A percentile compares a stretch with the other conserved stretches of the same genome.
Evolutionary conservation across 192 early-diverging fungal species (phyloP).

Genomic region (Dispira parvispora): DNA sequence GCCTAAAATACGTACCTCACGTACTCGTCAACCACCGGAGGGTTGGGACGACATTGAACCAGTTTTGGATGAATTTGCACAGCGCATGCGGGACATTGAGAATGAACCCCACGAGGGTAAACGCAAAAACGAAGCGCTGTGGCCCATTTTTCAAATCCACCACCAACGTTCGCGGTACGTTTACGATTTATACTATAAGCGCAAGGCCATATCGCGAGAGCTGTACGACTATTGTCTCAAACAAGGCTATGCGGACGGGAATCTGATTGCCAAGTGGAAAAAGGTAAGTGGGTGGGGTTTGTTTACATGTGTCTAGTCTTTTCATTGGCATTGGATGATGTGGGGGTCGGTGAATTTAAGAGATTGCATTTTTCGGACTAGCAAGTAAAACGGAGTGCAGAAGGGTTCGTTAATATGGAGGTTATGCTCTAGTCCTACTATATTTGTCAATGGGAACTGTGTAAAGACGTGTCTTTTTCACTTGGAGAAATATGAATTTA

Average conservation of each 20-base stretch:
- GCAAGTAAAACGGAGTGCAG: no score
- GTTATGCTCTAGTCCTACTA: no score
- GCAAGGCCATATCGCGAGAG: conserved; percentile 79
- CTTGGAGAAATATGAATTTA: no score
- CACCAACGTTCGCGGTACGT: conserved; percentile 96
- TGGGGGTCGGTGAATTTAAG: no score
- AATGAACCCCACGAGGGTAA: conserved; percentile 89
- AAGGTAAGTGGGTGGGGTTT: conserved; percentile 37
- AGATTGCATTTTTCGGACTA: no score
- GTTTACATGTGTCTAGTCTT: no score
- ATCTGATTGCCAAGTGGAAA: conserved; percentile 96
- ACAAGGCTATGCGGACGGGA: conserved; percentile 76
- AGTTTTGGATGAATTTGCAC: conserved; percentile 71
- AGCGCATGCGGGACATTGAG: conserved; percentile 97
- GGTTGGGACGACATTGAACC: conserved; percentile 95
- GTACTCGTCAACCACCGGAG: conserved; percentile 76
- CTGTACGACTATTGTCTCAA: conserved; percentile 90
- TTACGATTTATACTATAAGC: conserved; percentile 92
- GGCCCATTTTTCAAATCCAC: conserved; percentile 91
- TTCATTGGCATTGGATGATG: no score
- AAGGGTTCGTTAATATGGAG: no score
- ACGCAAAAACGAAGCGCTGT: conserved; percentile 78
- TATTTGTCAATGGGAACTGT: no score
- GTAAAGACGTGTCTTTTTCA: no score
- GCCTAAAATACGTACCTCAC: conserved; percentile 57